These are phyloP conservation scores for Aspergillus viridinutans DNA, from an alignment of 2,329 filamentous ascomycete genomes.

Conservation along the genomic window DNA sequence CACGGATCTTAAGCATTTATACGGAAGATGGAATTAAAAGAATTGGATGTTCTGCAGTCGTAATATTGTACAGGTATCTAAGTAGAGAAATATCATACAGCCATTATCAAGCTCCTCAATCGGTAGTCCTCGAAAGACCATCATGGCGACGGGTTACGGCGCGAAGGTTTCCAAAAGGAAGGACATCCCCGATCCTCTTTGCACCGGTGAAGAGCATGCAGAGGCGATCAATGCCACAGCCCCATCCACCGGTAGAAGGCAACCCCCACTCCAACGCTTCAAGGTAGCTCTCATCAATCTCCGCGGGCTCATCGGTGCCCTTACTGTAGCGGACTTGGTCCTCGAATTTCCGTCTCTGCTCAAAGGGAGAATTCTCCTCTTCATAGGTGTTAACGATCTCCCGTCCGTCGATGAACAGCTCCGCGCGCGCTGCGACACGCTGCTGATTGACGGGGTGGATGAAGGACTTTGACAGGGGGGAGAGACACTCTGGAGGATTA, in stretches of 20 bases:
- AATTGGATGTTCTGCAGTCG: not conserved
- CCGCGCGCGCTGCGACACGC: slow-evolving; percentile 72
- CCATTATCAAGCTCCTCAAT: not conserved
- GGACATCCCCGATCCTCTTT: slow-evolving; percentile 75
- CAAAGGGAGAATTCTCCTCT: slow-evolving; percentile 89
- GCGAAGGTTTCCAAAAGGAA: slow-evolving; percentile 82
- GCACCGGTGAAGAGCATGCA: slow-evolving; percentile 85
- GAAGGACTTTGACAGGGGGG: slow-evolving; percentile 86
- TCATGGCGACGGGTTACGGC: slow-evolving; percentile 33
- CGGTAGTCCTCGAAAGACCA: not conserved
- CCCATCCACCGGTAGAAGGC: slow-evolving; percentile 96
- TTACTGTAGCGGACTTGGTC: slow-evolving; percentile 50
- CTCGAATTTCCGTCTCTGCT: slow-evolving; percentile 78
- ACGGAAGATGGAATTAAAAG: not conserved
- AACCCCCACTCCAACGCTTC: slow-evolving; percentile 81
- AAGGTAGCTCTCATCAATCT: slow-evolving; percentile 75
- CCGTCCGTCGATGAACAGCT: slow-evolving; percentile 74
- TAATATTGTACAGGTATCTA: not conserved
- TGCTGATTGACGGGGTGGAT: slow-evolving; percentile 64
- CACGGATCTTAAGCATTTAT: not conserved
- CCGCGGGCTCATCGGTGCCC: slow-evolving; percentile 45
- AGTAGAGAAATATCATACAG: not conserved
- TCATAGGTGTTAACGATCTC: slow-evolving; percentile 97
- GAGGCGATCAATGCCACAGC: slow-evolving; percentile 84
- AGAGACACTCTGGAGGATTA: slow-evolving; percentile 85